A percentile compares a stretch with the other conserved stretches of the same genome.
These are phyloP conservation scores for Xylariaceae sp. DNA, from an alignment of 2,329 filamentous ascomycete species.

Conservation along the genomic window DNA sequence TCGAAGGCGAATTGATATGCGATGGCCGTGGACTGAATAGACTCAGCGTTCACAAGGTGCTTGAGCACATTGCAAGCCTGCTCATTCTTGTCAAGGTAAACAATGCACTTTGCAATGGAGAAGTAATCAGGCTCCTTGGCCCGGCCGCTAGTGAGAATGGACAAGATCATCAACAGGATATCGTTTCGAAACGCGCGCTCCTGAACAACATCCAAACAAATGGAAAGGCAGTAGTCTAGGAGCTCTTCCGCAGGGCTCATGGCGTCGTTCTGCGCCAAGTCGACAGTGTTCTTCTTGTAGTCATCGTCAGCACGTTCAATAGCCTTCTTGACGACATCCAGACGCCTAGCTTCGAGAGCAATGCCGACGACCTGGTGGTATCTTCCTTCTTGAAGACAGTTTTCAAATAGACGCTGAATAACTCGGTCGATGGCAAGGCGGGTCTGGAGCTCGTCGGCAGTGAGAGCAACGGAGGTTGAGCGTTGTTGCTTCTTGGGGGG, in stretches of 20 bases:
- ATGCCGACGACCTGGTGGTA: slow-evolving; percentile 97
- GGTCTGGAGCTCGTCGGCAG: slow-evolving; percentile 59
- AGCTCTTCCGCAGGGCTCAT: slow-evolving; percentile 74
- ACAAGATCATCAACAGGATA: slow-evolving; percentile 88
- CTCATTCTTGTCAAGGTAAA: slow-evolving; percentile 87
- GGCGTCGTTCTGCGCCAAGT: slow-evolving; percentile 46
- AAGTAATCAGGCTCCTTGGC: slow-evolving; percentile 88
- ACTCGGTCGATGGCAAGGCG: slow-evolving; percentile 76
- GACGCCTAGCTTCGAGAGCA: slow-evolving; percentile 87
- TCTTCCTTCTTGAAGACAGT: slow-evolving; percentile 76
- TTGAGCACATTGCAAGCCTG: slow-evolving; percentile 83
- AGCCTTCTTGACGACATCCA: slow-evolving; percentile 78
- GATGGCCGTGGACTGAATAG: slow-evolving; percentile 71
- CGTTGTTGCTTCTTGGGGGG: slow-evolving; percentile 48
- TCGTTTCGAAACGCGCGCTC: slow-evolving; percentile 78
- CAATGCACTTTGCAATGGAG: slow-evolving; percentile 94
- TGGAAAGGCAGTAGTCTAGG: slow-evolving; percentile 92
- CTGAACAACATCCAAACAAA: slow-evolving; percentile 97
- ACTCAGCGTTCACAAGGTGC: slow-evolving; percentile 73
- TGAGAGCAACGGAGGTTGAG: slow-evolving; percentile 58
- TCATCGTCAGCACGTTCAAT: slow-evolving; percentile 87
- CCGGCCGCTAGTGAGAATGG: slow-evolving; percentile 80
- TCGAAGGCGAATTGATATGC: slow-evolving; percentile 98
- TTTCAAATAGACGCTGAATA: slow-evolving; percentile 86
- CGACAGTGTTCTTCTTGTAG: slow-evolving; percentile 65